phyloP scores from a whole-genome alignment of 2,329 filamentous ascomycete genomes.

The Shiraia sp. region DNA sequence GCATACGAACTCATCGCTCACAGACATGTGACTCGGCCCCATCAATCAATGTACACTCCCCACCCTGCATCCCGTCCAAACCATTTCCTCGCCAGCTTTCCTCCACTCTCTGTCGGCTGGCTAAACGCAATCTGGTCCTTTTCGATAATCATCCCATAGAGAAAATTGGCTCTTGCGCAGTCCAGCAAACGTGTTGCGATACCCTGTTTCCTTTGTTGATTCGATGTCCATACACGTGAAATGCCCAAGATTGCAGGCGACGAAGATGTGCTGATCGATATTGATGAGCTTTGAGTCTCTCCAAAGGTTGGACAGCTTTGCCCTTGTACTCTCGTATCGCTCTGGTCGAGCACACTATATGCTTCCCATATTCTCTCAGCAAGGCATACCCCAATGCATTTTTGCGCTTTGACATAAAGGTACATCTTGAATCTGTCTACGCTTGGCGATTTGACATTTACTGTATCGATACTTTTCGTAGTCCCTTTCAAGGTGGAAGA shows the following conservation, averaged over 20 bases:
- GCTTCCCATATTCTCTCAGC: conserved; percentile 64
- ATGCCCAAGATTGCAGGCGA: conserved; percentile 61
- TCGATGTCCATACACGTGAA: conserved; percentile 68
- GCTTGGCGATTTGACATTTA: conserved; percentile 28
- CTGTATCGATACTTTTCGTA: conserved; percentile 35
- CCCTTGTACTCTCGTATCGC: conserved; percentile 19
- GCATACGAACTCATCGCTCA: too few relatives aligned
- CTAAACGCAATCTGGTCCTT: conserved; percentile 65
- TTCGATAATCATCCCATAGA: conserved; percentile 58
- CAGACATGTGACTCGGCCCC: too few relatives aligned
- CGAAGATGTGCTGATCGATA: conserved; percentile 50
- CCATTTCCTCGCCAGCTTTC: conserved; percentile 61
- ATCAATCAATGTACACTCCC: conserved; percentile 65
- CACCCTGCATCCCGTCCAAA: conserved; percentile 60
- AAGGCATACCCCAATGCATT: conserved; percentile 65
- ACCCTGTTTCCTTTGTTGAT: conserved; percentile 58
- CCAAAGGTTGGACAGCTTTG: conserved; percentile 17
- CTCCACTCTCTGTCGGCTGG: conserved; percentile 67
- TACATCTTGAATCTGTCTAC: conserved; percentile 62
- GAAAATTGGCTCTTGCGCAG: conserved; percentile 58
- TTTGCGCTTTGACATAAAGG: conserved; percentile 63
- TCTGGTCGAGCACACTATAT: conserved; percentile 50
- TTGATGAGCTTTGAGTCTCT: conserved; percentile 32
- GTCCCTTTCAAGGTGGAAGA: conserved; percentile 15
- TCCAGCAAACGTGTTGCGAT: conserved; percentile 63